phyloP scores from a whole-genome alignment of 2,329 filamentous ascomycete genomes.

The Tolypocladium pustulatum region DNA sequence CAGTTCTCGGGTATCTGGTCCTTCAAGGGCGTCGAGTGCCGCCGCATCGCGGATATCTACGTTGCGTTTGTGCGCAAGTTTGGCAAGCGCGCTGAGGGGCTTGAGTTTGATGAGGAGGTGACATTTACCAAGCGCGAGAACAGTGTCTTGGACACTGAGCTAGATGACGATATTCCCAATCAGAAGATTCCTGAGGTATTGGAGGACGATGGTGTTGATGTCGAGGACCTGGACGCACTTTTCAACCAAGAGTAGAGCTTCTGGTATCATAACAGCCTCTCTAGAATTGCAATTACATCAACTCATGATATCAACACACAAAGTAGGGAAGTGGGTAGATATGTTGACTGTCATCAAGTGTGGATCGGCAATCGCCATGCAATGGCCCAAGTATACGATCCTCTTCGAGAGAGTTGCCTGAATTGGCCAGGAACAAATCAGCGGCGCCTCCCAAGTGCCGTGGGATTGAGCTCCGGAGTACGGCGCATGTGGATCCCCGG shows the following conservation, averaged over 20 bases:
- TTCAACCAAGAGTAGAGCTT: neutral
- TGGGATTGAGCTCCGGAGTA: no score
- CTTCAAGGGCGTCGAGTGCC: conserved; percentile 6
- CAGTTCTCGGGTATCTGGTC: conserved; percentile 2
- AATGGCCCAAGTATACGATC: neutral
- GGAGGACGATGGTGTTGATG: neutral
- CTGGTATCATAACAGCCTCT: neutral
- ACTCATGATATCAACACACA: no score
- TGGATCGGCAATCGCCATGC: neutral
- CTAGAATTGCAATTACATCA: neutral
- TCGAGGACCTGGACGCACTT: neutral
- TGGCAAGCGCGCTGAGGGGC: conserved; percentile 5
- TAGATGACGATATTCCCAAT: conserved; percentile 1
- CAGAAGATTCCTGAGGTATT: neutral
- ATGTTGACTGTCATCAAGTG: neutral
- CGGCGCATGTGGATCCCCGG: no score
- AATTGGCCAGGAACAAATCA: no score
- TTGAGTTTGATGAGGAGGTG: neutral
- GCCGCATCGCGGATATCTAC: conserved; percentile 11
- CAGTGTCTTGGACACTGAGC: neutral
- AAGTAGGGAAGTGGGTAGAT: neutral
- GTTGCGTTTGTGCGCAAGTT: conserved; percentile 8
- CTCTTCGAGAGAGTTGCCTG: no score
- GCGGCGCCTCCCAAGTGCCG: no score
- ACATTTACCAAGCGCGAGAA: neutral